Base-by-base conservation (phyloP, 2,329 filamentous ascomycete species). In the Fusarium sp. region DNA sequence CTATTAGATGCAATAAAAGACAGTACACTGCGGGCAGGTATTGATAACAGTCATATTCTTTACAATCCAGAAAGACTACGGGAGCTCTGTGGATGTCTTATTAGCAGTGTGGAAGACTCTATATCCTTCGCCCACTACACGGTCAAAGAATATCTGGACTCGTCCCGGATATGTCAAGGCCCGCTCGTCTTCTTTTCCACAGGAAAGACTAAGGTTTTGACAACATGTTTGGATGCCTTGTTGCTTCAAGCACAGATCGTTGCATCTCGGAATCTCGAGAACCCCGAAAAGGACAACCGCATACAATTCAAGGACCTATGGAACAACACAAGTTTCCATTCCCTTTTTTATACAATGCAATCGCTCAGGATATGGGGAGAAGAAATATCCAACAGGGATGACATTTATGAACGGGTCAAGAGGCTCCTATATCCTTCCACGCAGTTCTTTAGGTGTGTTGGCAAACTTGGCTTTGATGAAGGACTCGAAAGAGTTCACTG, bases 161-260 rank as follows among this genome's bases (percentile, higher is more conserved):
- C 47, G 1, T 0, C 1, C 3, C 47, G 47, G 0, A 49, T 49
- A 49, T 3, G 28, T 5, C 13, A 22, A 18, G 5, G 28, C 11
- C 15, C 47, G 0, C 22, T 33, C 22, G 0, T 33, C 0, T 3
- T 3, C 3, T 49, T 49, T n/a, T 33, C 47, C 11, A 33, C 15
- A 0, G 22, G 1, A 13, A 9, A 3, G 15, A 0, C 0, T 0
- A 33, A 33, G 47, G 22, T 5, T 7, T 0, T 49, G 0, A 2
- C 47, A 1, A 49, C 28, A 0, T 33, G 47, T 3, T 4, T 49
- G 3, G 15, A 10, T 18, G 2, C 2, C 0, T 0, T 33, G 0
- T 33, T 49, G 3, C 22, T n/a, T 3, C 28, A 33, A 3, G 47
- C 47, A 5, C 28, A n/a, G 26, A 28, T 28, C 26, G 26, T 28